Conservation (phyloP, 768 basidiomycete species). For the Tephrocybe sp. region DNA sequence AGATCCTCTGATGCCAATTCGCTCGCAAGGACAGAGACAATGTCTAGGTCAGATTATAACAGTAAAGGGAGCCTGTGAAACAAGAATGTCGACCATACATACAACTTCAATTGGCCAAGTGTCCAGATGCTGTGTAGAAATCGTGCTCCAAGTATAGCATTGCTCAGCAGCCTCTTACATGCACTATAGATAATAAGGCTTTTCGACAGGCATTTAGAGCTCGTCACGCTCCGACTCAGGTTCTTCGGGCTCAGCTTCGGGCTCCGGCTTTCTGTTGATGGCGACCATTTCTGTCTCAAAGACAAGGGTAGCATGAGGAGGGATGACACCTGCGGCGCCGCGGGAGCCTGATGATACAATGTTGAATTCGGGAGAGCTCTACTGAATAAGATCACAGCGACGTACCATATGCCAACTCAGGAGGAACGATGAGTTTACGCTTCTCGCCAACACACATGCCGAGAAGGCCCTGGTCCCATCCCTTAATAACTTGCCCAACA, state of each 20-base stretch:
- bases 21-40: too few relatives aligned
- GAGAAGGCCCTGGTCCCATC: constrained; percentile 81
- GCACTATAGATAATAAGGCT: too few relatives aligned
- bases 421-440: constrained; percentile 85
- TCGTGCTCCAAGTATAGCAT: too few relatives aligned
- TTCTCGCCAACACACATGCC: constrained; percentile 91
- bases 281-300: constrained; percentile 86
- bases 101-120: too few relatives aligned
- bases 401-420: constrained; percentile 81
- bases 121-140: too few relatives aligned
- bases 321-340: constrained; percentile 74
- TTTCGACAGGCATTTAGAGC: background rate
- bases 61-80: too few relatives aligned
- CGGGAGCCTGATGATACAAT: constrained; percentile 50
- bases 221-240: constrained; percentile 2
- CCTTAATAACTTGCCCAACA: constrained; percentile 76
- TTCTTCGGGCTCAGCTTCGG: background rate
- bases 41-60: too few relatives aligned
- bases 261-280: constrained; percentile 37
- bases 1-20: too few relatives aligned
- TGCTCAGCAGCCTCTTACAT: too few relatives aligned
- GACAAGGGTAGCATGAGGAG: constrained; percentile 69
- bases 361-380: too few relatives aligned
- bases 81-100: too few relatives aligned
- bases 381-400: constrained; percentile 13